Evolutionary conservation across 805 yeast species (phyloP).

Genomic region (Wickerhamomyces rabaulensis): DNA sequence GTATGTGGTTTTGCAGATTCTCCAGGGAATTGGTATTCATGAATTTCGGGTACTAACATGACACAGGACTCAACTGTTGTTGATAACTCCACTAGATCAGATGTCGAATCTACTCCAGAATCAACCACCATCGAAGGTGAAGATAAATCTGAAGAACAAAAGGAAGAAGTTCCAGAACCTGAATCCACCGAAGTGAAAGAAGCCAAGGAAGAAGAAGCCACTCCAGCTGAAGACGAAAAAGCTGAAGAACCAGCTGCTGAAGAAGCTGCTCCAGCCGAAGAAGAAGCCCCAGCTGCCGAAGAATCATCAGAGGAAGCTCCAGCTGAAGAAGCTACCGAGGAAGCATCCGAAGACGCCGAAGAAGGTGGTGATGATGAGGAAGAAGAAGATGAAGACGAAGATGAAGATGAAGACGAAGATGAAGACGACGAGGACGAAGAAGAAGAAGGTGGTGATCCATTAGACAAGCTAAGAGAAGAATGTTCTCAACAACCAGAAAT

Average conservation of each 20-base stretch:
- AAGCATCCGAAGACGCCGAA: slow-evolving; percentile 8
- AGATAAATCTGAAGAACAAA: slow-evolving; percentile 3
- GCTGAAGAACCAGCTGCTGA: slow-evolving; percentile 10
- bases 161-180: slow-evolving; percentile 3
- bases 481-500: slow-evolving; percentile 67
- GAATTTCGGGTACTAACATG: slow-evolving; percentile 21
- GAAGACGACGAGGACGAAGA: slow-evolving; percentile 68
- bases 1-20: background rate
- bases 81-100: slow-evolving; percentile 1
- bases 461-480: slow-evolving; percentile 60
- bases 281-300: slow-evolving; percentile 24
- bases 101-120: slow-evolving; percentile 10
- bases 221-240: slow-evolving; percentile 3
- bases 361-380: slow-evolving; percentile 30
- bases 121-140: slow-evolving; percentile 3
- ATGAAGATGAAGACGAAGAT: slow-evolving; percentile 44
- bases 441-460: slow-evolving; percentile 62
- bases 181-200: slow-evolving; percentile 6
- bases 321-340: slow-evolving; percentile 2
- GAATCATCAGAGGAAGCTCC: slow-evolving; percentile 11
- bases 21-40: background rate
- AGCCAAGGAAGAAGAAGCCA: background rate
- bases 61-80: background rate
- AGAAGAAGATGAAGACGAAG: slow-evolving; percentile 30
- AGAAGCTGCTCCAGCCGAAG: slow-evolving; percentile 14